Percentiles rank a stretch among this genome's conserved stretches.
Evolutionary conservation across 208 protist genomes (phyloP).

Genomic region (Crithidia fasciculata): DNA sequence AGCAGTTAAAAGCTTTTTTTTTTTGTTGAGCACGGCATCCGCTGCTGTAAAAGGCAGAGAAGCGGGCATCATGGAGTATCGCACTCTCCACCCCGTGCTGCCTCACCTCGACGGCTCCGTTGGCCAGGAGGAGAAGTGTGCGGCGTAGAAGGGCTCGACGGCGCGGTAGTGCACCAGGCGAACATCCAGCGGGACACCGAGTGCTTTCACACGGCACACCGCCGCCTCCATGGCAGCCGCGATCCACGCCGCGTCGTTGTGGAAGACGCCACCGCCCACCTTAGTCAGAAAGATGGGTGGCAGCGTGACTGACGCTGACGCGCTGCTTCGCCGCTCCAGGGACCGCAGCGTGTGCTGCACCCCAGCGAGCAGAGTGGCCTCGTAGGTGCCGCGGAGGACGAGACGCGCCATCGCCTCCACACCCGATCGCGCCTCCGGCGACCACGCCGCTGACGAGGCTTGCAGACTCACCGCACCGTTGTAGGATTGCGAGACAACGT

Average conservation of each 20-base stretch:
- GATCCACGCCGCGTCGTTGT: slow-evolving; percentile 52
- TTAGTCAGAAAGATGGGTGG: slow-evolving; percentile 58
- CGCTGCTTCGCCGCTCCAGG: slow-evolving; percentile 13
- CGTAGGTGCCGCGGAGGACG: slow-evolving; percentile 52
- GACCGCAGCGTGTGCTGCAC: slow-evolving; percentile 46
- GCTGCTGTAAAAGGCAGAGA: too few relatives aligned
- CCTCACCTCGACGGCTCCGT: neutral
- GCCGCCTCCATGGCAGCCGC: slow-evolving; percentile 27
- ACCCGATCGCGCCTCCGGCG: slow-evolving; percentile 3
- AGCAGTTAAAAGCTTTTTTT: neutral
- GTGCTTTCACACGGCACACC: slow-evolving; percentile 10
- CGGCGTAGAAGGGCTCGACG: slow-evolving; percentile 32
- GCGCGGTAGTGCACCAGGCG: slow-evolving; percentile 44
- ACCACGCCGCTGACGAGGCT: neutral
- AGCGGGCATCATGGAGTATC: too few relatives aligned
- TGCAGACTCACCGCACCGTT: slow-evolving; percentile 54
- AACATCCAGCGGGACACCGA: slow-evolving; percentile 48
- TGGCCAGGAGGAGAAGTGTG: slow-evolving; percentile 22
- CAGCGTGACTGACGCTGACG: neutral
- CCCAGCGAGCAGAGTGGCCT: slow-evolving; percentile 54
- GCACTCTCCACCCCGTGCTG: too few relatives aligned
- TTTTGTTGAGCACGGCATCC: neutral
- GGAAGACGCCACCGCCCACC: slow-evolving; percentile 59
- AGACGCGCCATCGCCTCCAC: slow-evolving; percentile 31
- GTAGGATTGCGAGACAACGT: slow-evolving; percentile 55